These are phyloP conservation scores for Penicillium sp. DNA, from an alignment of 2,329 filamentous ascomycete genomes.

Conservation along the genomic window DNA sequence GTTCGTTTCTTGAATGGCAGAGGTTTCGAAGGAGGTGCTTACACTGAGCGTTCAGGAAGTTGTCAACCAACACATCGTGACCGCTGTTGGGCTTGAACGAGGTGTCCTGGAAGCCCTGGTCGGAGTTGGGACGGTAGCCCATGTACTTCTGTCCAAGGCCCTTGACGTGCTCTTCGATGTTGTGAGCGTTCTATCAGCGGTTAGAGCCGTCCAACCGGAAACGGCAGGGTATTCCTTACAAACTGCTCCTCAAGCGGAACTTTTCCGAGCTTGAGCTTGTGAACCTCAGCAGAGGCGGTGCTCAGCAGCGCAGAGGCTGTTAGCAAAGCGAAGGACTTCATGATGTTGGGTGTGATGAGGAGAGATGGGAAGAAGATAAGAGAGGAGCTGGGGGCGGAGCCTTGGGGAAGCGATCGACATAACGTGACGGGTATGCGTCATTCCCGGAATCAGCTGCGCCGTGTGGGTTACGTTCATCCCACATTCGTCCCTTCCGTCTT, in stretches of 20 bases:
- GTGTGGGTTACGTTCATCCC: slow-evolving; percentile 10
- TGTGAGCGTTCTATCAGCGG: slow-evolving; percentile 63
- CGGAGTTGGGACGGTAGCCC: slow-evolving; percentile 67
- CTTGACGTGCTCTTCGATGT: slow-evolving; percentile 76
- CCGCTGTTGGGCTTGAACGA: slow-evolving; percentile 62
- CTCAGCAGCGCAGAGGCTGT: slow-evolving; percentile 77
- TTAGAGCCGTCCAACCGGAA: slow-evolving; percentile 9
- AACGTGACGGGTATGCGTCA: slow-evolving; percentile 27
- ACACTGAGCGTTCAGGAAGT: slow-evolving; percentile 99
- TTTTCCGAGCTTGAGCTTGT: slow-evolving; percentile 99
- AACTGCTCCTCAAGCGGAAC: slow-evolving; percentile 87
- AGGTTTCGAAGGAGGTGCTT: slow-evolving; percentile 43
- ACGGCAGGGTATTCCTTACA: slow-evolving; percentile 54
- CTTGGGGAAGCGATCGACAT: slow-evolving; percentile 23
- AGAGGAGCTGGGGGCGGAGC: slow-evolving; percentile 24
- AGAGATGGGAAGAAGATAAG: slow-evolving; percentile 28
- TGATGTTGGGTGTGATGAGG: slow-evolving; percentile 43
- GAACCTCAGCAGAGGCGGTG: slow-evolving; percentile 78
- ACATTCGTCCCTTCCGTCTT: slow-evolving; percentile 6
- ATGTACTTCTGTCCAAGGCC: slow-evolving; percentile 95
- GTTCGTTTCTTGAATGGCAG: not conserved
- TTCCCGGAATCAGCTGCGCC: slow-evolving; percentile 20
- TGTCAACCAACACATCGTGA: slow-evolving; percentile 85
- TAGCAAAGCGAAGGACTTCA: slow-evolving; percentile 83
- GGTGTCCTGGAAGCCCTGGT: slow-evolving; percentile 64